Evolutionary conservation across 345 rosid species (phyloP), one percentile per base, ranked within the genome.

Genomic region (Linum usitatissimum): DNA sequence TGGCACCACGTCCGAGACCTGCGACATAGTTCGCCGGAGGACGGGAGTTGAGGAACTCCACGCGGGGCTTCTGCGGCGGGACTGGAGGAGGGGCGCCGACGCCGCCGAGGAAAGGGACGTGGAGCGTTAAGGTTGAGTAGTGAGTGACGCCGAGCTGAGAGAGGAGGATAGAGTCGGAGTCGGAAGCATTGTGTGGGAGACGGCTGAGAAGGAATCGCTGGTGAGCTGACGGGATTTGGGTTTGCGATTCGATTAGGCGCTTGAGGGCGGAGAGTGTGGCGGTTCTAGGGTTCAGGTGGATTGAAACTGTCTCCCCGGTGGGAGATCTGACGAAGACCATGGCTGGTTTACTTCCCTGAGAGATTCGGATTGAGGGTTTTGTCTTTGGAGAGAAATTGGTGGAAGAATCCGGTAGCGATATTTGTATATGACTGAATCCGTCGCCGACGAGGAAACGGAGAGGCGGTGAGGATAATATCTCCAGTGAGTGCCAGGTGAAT

Each of bases 1-100:
- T 93, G 42, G 99, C 99, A 28, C 99, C 96, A 76, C 96, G 97
- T 7, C 97, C 97, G 18, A 90, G 76, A 12, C 97, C 95, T n/a
- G 97, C 97, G 6, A 92, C 99, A 62, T 92, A 92, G 17, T 92
- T 92, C 0, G 90, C 57, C 4, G 91, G 91, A 3, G 94, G 97
- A 74, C 79, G 90, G 6, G 94, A 90, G 64, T 85, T 83, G 59
- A 92, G 88, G 64, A 87, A 92, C 15, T 92, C 97, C 6, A 85
- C 81, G 34, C 96, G 95, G 30, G 95, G 89, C 63, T 84, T 86
- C 0, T 34, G 38, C 38, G 87, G 76, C 13, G 91, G 84, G 5
- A 68, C 73, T 5, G 81, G 72, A 0, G 73, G 68, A 67, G 76
- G 81, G 3, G 38, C 38, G 1, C 59, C 59, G 20, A 64, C 76